phyloP scores from a whole-genome alignment of 2,329 filamentous ascomycete species.

The Aspergillus bombycis region DNA sequence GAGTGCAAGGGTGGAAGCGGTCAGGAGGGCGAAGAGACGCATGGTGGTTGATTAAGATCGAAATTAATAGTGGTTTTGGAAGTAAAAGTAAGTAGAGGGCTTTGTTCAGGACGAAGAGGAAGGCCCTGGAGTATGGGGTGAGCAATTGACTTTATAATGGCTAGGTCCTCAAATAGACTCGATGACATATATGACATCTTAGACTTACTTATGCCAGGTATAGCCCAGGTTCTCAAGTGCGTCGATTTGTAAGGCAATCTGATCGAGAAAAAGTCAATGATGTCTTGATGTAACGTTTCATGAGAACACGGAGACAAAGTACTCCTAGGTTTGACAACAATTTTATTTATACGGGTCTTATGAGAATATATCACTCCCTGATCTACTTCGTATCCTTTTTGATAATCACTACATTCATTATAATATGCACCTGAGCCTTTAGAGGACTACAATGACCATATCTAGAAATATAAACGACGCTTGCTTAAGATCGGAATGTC shows the following conservation, averaged over 20 bases:
- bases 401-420: not conserved
- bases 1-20: not conserved
- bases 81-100: not conserved
- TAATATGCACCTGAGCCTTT: no score
- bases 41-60: not conserved
- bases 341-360: not conserved
- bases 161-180: not conserved
- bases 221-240: not conserved
- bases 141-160: not conserved
- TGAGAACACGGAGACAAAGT: not conserved
- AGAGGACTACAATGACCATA: not conserved
- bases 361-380: not conserved
- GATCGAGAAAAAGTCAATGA: not conserved
- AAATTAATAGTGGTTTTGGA: not conserved
- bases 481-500: not conserved
- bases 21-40: not conserved
- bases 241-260: not conserved
- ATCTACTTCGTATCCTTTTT: no score
- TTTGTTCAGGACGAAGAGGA: not conserved
- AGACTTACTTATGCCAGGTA: not conserved
- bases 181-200: not conserved
- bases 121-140: not conserved
- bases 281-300: not conserved
- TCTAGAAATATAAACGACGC: not conserved
- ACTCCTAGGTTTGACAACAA: not conserved